Evolutionary conservation across 2,329 filamentous ascomycete genomes (phyloP), one percentile per base, ranked within the genome.

Genomic region (Neoarthrinium moseri): DNA sequence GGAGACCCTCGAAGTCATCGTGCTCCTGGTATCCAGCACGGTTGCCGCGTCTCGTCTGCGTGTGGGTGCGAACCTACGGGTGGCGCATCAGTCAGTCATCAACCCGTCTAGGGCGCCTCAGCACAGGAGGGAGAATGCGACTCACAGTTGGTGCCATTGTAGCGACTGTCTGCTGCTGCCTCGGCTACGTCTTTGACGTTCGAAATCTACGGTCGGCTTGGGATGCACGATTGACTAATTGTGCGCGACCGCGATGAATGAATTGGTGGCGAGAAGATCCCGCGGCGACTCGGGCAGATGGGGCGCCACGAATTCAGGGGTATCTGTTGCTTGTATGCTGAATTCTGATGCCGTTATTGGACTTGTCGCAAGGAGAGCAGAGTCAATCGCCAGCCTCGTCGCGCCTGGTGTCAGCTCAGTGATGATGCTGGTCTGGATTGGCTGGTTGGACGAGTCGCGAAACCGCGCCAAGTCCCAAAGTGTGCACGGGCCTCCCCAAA

Each of bases 1-100:
- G 92, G 10, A 96, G 78, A 49, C 91, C 78, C 67, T 83, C 80
- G 46, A 83, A 82, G 51, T 82, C 79, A 58, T 83, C 80, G 56
- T 81, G 79, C 53, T 83, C 80, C 30, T 75, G 71, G 52, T 78
- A 81, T 42, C 72, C 76, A 52, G 74, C 68, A 47, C 80, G 74
- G 51, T 76, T 77, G 51, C 78, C 77, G 52, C 80, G 77, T 61
- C 80, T 71, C 43, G 79, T 82, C 68, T 80, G 63, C 34, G 54
- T 60, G 44, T 59, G 60, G 24, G 56, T 56, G 32, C 61, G 61
- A 26, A 59, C 59, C 56, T 61, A 38, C 24, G n/a, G 11, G 46
- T 7, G 21, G n/a, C 5, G 22, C 29, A 22, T n/a, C 13, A 23
- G 8, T 8, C 17, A 22, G 5, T n/a, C 18, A 17, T 30, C n/a